Percentiles rank a stretch among this genome's conserved stretches.
Evolutionary conservation across 1,139 yeast species (phyloP).

Genomic region (Blastobotrys indianensis): DNA sequence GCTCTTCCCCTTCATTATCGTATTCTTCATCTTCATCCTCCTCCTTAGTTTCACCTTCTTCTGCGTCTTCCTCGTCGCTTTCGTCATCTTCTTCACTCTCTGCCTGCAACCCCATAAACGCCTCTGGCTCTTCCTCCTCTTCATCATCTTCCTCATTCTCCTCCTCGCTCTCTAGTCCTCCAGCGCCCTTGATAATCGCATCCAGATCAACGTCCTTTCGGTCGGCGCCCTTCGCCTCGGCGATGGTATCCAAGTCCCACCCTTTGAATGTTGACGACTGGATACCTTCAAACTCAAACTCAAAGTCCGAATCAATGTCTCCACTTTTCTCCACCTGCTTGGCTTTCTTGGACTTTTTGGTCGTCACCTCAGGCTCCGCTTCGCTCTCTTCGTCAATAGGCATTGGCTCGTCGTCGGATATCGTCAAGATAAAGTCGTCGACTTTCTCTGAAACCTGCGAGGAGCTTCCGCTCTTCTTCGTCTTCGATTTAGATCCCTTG

Average conservation of each 20-base stretch:
- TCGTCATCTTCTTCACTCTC: conserved; percentile 38
- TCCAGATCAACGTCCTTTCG: conserved; percentile 71
- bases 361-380: conserved; percentile 26
- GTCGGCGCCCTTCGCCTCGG: conserved; percentile 33
- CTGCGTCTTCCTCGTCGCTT: conserved; percentile 42
- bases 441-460: conserved; percentile 7
- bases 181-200: conserved; percentile 63
- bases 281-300: conserved; percentile 63
- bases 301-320: conserved; percentile 59
- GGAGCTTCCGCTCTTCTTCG: conserved; percentile 4
- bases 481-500: conserved; percentile 6
- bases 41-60: conserved; percentile 30
- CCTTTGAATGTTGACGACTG: conserved; percentile 55
- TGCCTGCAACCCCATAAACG: conserved; percentile 48
- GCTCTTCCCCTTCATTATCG: conserved; percentile 15
- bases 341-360: conserved; percentile 31
- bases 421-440: conserved; percentile 60
- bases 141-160: conserved; percentile 36
- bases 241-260: conserved; percentile 64
- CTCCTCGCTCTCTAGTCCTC: conserved; percentile 39
- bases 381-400: conserved; percentile 48
- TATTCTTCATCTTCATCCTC: conserved; percentile 30
- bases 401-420: conserved; percentile 60
- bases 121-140: conserved; percentile 32
- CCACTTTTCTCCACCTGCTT: conserved; percentile 25